These are phyloP conservation scores for Leccinum cinnamomeum DNA, from an alignment of 1,284 basidiomycete species.

Conservation along the genomic window DNA sequence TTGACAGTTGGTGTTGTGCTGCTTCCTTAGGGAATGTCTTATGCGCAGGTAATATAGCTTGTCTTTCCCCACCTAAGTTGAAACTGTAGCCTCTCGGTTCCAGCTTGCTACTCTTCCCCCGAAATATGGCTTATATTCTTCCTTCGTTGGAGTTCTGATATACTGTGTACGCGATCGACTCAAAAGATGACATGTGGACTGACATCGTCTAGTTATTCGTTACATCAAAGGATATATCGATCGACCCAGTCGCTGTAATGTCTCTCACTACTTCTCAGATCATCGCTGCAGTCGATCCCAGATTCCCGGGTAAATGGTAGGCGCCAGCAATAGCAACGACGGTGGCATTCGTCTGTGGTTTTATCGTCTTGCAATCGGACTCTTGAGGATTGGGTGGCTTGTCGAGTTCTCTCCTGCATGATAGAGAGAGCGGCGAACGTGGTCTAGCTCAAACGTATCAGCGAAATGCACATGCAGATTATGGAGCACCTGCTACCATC, in stretches of 20 bases:
- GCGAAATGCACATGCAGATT: rapidly evolving
- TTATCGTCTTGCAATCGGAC: slow-evolving; percentile 90
- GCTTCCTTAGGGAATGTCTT: slow-evolving; percentile 84
- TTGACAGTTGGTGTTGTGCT: slow-evolving; percentile 90
- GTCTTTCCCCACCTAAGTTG: background rate
- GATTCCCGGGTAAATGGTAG: slow-evolving; percentile 55
- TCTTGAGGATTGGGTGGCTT: slow-evolving; percentile 92
- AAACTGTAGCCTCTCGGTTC: background rate
- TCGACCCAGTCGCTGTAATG: slow-evolving; percentile 98
- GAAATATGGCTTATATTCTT: slow-evolving; percentile 94
- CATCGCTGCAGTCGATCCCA: slow-evolving; percentile 61
- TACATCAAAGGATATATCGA: slow-evolving; percentile 94
- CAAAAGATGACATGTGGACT: slow-evolving; percentile 10
- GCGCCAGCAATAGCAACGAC: slow-evolving; percentile 81
- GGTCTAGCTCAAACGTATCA: no score
- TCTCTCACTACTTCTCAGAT: slow-evolving; percentile 88
- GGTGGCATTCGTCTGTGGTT: slow-evolving; percentile 89
- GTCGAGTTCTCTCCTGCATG: slow-evolving; percentile 88
- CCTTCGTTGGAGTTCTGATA: slow-evolving; percentile 85
- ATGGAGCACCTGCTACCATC: no score
- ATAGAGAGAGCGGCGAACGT: no score
- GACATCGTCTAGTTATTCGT: slow-evolving; percentile 68
- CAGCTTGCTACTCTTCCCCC: slow-evolving; percentile 84
- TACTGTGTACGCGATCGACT: slow-evolving; percentile 64
- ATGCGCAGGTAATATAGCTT: slow-evolving; percentile 55